Evolutionary conservation across 352 stramenopile species (phyloP).

Genomic region (Pythium sp.): DNA sequence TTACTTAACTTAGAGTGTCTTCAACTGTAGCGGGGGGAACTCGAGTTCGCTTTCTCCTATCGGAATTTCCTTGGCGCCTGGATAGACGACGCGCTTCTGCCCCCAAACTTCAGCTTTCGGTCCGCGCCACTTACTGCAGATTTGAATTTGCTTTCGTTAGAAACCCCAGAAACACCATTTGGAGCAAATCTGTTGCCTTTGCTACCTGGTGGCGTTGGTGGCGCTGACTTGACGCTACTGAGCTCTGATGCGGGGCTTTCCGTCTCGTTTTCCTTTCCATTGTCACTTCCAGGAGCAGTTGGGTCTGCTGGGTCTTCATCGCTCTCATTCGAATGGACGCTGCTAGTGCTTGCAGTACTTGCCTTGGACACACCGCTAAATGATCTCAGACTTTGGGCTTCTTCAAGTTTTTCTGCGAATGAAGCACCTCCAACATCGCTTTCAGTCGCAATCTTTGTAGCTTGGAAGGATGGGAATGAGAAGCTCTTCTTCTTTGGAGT

Average conservation of each 20-base stretch:
- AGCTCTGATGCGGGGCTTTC: background rate
- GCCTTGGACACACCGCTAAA: slow-evolving; percentile 13
- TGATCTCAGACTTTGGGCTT: background rate
- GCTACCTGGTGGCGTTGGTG: slow-evolving; percentile 8
- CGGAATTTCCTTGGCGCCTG: slow-evolving; percentile 18
- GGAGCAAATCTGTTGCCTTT: slow-evolving; percentile 10
- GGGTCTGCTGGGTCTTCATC: slow-evolving; percentile 9
- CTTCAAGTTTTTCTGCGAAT: slow-evolving; percentile 3
- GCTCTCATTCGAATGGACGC: slow-evolving; percentile 14
- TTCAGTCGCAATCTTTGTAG: slow-evolving; percentile 27
- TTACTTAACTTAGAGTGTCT: slow-evolving; percentile 15
- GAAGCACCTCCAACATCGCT: background rate
- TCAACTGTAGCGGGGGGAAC: background rate
- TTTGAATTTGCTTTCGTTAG: slow-evolving; percentile 14
- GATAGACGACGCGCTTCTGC: slow-evolving; percentile 12
- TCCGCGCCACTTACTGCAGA: slow-evolving; percentile 1
- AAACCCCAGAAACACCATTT: background rate
- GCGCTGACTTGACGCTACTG: slow-evolving; percentile 5
- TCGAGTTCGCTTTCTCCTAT: slow-evolving; percentile 4
- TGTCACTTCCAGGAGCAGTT: background rate
- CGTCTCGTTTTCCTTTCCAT: slow-evolving; percentile 2
- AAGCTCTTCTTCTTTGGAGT: slow-evolving; percentile 46
- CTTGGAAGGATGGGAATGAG: slow-evolving; percentile 39
- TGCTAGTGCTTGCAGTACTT: slow-evolving; percentile 21
- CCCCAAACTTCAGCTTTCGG: slow-evolving; percentile 18